Evolutionary conservation across 176 grass and related monocot species (phyloP).

Genomic region (Rhipidocladum racemiflorum): DNA sequence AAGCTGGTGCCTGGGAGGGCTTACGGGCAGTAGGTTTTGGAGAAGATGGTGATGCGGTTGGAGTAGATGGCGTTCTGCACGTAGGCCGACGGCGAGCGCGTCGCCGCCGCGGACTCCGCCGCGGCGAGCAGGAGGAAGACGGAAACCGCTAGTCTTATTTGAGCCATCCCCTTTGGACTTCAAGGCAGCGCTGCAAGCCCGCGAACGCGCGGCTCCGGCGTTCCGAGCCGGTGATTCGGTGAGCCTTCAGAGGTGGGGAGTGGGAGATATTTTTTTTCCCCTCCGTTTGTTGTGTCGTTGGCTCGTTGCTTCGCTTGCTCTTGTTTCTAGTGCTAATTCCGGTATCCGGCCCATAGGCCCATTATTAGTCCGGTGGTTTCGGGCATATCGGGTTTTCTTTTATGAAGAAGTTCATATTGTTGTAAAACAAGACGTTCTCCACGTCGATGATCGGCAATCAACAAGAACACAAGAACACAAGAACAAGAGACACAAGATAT

Average conservation of each 20-base stretch:
- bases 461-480: no score
- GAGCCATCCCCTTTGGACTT: slow-evolving; percentile 9
- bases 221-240: background rate
- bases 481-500: no score
- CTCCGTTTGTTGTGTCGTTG: background rate
- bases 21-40: slow-evolving; percentile 91
- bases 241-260: background rate
- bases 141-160: slow-evolving; percentile 4
- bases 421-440: no score
- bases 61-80: slow-evolving; percentile 95
- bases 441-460: no score
- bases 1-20: background rate
- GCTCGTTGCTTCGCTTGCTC: background rate
- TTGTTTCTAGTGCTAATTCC: background rate
- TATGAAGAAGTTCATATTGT: no score
- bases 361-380: no score
- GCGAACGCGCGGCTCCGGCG: background rate
- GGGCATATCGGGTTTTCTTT: no score
- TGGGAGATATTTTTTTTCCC: background rate
- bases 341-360: background rate
- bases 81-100: slow-evolving; percentile 63
- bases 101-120: slow-evolving; percentile 28
- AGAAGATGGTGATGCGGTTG: slow-evolving; percentile 92
- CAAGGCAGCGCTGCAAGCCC: background rate
- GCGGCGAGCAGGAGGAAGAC: slow-evolving; percentile 40